A percentile compares a stretch with the other conserved stretches of the same genome.
Evolutionary conservation across 2,329 filamentous ascomycete genomes (phyloP).

Genomic region (Fusarium brachygibbosum): DNA sequence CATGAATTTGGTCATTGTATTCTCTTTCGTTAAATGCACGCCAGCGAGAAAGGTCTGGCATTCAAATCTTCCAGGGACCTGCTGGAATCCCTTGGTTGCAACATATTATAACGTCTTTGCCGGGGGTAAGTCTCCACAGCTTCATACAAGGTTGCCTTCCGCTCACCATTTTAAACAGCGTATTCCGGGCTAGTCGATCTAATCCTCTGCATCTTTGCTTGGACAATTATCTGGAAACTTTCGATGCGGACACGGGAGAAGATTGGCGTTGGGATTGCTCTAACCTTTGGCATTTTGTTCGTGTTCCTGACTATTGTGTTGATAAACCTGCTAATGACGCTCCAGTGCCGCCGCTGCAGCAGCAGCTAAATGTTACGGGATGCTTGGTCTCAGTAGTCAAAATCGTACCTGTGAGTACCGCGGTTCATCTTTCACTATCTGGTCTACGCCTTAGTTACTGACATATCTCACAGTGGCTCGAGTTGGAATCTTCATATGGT

Average conservation of each 20-base stretch:
- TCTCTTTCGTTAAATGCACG: conserved; percentile 6
- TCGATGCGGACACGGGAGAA: conserved; percentile 12
- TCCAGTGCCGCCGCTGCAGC: neutral
- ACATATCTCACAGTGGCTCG: neutral
- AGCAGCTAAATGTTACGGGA: neutral
- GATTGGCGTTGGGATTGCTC: conserved; percentile 3
- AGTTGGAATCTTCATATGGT: conserved; percentile 7
- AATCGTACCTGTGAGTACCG: conserved; percentile 2
- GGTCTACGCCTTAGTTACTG: fast-evolving
- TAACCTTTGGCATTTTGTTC: conserved; percentile 15
- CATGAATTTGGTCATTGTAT: neutral
- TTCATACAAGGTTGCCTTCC: fast-evolving
- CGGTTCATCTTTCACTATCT: neutral
- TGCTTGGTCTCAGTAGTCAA: conserved; percentile 5
- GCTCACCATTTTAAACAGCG: fast-evolving
- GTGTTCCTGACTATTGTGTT: fast-evolving
- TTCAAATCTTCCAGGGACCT: fast-evolving
- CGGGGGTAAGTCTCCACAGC: neutral
- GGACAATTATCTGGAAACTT: conserved; percentile 13
- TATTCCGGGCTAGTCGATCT: neutral
- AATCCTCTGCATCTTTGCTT: neutral
- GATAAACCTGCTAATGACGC: fast-evolving
- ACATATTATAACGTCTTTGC: conserved; percentile 17
- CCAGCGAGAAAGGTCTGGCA: neutral
- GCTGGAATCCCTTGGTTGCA: conserved; percentile 6